A percentile compares a stretch with the other conserved stretches of the same genome.
phyloP scores from a whole-genome alignment of 2,329 filamentous ascomycete genomes.

The Aspergillus niger region DNA sequence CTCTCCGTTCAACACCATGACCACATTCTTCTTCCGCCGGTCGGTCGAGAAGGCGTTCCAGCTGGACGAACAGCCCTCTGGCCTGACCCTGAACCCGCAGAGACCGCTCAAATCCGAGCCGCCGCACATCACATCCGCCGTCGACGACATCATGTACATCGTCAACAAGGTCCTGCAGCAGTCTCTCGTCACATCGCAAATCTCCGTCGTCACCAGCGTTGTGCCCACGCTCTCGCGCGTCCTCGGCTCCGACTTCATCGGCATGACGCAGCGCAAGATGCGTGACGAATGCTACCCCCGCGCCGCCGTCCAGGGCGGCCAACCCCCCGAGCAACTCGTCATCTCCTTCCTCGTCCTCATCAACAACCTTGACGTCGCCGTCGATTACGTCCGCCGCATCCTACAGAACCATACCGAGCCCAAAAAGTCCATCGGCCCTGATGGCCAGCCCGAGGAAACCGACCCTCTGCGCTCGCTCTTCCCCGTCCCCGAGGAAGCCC shows the following conservation, averaged over 20 bases:
- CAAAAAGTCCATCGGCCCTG: conserved; percentile 24
- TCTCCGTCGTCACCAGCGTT: conserved; percentile 73
- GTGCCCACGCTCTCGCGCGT: conserved; percentile 78
- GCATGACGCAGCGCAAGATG: conserved; percentile 98
- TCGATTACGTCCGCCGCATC: conserved; percentile 87
- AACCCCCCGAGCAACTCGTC: conserved; percentile 85
- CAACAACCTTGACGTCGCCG: conserved; percentile 91
- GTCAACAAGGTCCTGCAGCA: conserved; percentile 89
- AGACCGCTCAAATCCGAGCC: conserved; percentile 73
- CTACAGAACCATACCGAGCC: conserved; percentile 66
- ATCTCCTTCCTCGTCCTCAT: conserved; percentile 88
- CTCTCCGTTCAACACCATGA: conserved; percentile 85
- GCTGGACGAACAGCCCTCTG: conserved; percentile 81
- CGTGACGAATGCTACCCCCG: conserved; percentile 91
- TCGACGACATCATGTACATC: conserved; percentile 99
- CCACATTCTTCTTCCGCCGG: conserved; percentile 92
- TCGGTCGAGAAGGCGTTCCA: conserved; percentile 98
- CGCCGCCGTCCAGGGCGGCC: conserved; percentile 71
- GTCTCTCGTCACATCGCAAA: conserved; percentile 81
- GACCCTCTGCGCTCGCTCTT: conserved; percentile 65
- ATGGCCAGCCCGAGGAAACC: conserved; percentile 27
- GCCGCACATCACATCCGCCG: conserved; percentile 90
- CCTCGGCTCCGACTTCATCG: conserved; percentile 85
- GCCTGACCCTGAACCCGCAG: conserved; percentile 73
- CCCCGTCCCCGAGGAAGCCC: conserved; percentile 75